These are phyloP conservation scores for Cutaneotrichosporon spelunceum DNA, from an alignment of 1,284 basidiomycete species.

Conservation along the genomic window DNA sequence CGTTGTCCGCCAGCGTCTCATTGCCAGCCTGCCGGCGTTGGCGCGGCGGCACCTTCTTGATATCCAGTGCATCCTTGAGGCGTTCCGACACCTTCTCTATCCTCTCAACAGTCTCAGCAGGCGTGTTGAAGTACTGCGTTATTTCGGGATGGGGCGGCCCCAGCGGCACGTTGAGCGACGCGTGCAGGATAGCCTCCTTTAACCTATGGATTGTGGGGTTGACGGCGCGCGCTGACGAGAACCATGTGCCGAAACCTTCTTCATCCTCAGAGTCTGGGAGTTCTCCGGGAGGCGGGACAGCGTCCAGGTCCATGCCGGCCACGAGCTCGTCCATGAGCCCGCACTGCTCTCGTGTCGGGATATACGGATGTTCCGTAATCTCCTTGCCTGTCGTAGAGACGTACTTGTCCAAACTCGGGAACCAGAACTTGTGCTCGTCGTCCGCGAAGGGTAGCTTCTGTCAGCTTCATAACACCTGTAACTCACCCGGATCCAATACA, in stretches of 20 bases:
- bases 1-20: slow-evolving; percentile 38
- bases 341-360: slow-evolving; percentile 76
- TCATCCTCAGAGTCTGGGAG: slow-evolving; percentile 12
- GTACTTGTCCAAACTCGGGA: slow-evolving; percentile 74
- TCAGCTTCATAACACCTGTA: slow-evolving; percentile 8
- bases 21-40: slow-evolving; percentile 56
- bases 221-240: slow-evolving; percentile 69
- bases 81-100: slow-evolving; percentile 60
- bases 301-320: slow-evolving; percentile 79
- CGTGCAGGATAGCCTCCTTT: slow-evolving; percentile 88
- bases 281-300: slow-evolving; percentile 64
- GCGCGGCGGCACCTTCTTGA: slow-evolving; percentile 56
- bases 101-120: slow-evolving; percentile 63
- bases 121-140: slow-evolving; percentile 76
- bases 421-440: slow-evolving; percentile 81
- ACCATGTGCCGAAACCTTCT: slow-evolving; percentile 58
- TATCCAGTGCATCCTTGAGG: slow-evolving; percentile 65
- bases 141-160: slow-evolving; percentile 81
- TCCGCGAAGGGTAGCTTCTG: slow-evolving; percentile 87
- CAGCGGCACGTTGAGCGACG: slow-evolving; percentile 70
- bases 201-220: slow-evolving; percentile 87
- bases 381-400: slow-evolving; percentile 71
- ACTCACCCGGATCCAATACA: slow-evolving; percentile 74
- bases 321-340: slow-evolving; percentile 82
- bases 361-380: slow-evolving; percentile 70